Percentiles rank a stretch among this genome's conserved stretches.
phyloP scores from a whole-genome alignment of 345 rosid species.

The Heritiera littoralis region DNA sequence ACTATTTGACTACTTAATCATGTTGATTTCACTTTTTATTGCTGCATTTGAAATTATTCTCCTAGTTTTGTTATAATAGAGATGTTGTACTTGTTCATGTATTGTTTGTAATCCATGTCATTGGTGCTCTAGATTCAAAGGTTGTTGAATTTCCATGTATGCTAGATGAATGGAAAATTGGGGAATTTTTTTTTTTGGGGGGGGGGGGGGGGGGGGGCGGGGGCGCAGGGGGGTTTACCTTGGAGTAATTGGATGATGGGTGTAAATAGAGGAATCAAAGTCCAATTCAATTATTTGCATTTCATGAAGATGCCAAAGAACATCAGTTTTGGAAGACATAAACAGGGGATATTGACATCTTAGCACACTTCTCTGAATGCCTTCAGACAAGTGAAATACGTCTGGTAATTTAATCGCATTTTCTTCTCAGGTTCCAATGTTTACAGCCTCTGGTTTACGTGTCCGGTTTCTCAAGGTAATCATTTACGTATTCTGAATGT shows the following conservation, averaged over 20 bases:
- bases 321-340: not conserved
- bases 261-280: not conserved
- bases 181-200: not conserved
- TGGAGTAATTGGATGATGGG: not conserved
- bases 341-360: not conserved
- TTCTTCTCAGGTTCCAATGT: conserved; percentile 87
- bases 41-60: not conserved
- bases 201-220: not conserved
- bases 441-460: conserved; percentile 96
- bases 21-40: not conserved
- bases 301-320: not conserved
- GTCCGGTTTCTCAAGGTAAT: conserved; percentile 94
- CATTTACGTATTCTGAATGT: conserved; percentile 15
- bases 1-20: conserved; percentile 7
- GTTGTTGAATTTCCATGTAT: not conserved
- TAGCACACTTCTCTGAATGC: not conserved
- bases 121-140: not conserved
- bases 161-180: not conserved
- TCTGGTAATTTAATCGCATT: not conserved
- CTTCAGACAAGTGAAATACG: not conserved
- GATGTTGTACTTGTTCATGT: not conserved
- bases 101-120: not conserved
- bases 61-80: not conserved
- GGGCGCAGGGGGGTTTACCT: not conserved
- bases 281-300: not conserved